These are phyloP conservation scores for Suillus paluster DNA, from an alignment of 768 basidiomycete species.

Conservation along the genomic window DNA sequence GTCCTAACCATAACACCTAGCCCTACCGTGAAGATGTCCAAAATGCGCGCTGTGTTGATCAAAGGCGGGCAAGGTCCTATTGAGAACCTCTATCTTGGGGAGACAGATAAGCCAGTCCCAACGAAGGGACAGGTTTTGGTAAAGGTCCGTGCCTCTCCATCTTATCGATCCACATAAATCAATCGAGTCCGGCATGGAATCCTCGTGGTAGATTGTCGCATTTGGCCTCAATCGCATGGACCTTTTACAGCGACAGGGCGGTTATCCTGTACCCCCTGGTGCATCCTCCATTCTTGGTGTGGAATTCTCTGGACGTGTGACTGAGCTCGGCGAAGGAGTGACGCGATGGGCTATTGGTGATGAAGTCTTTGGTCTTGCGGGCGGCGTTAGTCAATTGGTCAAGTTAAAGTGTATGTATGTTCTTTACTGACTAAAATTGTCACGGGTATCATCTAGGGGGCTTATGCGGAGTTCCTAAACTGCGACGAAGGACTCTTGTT, in stretches of 20 bases:
- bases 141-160: conserved; percentile 53
- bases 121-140: conserved; percentile 71
- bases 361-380: conserved; percentile 79
- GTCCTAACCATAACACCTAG: neutral
- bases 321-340: conserved; percentile 54
- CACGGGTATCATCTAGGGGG: conserved; percentile 63
- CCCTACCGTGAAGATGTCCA: conserved; percentile 17
- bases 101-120: conserved; percentile 64
- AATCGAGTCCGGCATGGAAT: neutral
- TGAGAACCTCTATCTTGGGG: conserved; percentile 80
- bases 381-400: conserved; percentile 60
- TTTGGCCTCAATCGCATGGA: conserved; percentile 95
- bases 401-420: neutral
- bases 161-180: neutral
- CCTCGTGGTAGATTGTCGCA: conserved; percentile 59
- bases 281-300: conserved; percentile 80
- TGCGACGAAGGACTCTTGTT: conserved; percentile 69
- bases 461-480: conserved; percentile 87
- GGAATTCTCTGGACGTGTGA: conserved; percentile 79
- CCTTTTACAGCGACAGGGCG: conserved; percentile 67
- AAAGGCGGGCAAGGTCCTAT: conserved; percentile 75
- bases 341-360: conserved; percentile 64
- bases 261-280: conserved; percentile 81
- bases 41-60: conserved; percentile 81
- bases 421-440: conserved; percentile 10